These are phyloP conservation scores for Fistulina hepatica DNA, from an alignment of 1,284 basidiomycete genomes.

Conservation along the genomic window DNA sequence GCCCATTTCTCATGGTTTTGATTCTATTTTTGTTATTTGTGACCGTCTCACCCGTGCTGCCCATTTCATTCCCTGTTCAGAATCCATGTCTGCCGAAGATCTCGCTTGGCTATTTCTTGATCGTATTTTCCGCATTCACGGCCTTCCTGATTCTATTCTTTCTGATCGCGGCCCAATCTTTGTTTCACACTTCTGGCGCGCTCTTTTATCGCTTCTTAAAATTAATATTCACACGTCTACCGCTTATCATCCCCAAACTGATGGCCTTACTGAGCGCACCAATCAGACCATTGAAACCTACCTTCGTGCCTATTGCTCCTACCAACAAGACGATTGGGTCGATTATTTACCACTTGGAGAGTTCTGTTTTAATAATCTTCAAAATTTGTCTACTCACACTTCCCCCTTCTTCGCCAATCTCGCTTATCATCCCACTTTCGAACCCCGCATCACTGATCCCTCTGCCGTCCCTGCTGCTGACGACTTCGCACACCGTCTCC, in stretches of 20 bases:
- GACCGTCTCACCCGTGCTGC: conserved; percentile 28
- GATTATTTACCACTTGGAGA: conserved; percentile 32
- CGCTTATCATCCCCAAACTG: conserved; percentile 22
- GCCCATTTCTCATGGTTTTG: conserved; percentile 24
- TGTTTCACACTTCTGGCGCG: conserved; percentile 22
- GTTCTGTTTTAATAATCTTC: conserved; percentile 35
- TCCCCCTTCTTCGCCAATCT: conserved; percentile 33
- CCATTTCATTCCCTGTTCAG: conserved; percentile 24
- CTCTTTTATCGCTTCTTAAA: conserved; percentile 16
- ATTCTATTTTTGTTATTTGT: conserved; percentile 31
- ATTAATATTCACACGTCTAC: conserved; percentile 21
- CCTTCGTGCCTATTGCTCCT: conserved; percentile 26
- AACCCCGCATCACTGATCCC: conserved; percentile 16
- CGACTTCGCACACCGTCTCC: conserved; percentile 14
- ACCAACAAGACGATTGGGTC: conserved; percentile 36
- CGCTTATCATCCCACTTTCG: conserved; percentile 24
- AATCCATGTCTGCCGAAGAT: conserved; percentile 25
- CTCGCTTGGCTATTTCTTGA: conserved; percentile 23
- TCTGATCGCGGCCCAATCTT: conserved; percentile 25
- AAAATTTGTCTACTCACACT: conserved; percentile 24
- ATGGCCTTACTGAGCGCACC: conserved; percentile 31
- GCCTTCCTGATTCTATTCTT: conserved; percentile 23
- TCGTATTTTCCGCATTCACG: conserved; percentile 23
- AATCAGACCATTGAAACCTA: conserved; percentile 35
- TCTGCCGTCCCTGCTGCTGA: conserved; percentile 16